Evolutionary conservation across 2,329 filamentous ascomycete species (phyloP), one percentile per base, ranked within the genome.

Genomic region (Aspergillus sp.): DNA sequence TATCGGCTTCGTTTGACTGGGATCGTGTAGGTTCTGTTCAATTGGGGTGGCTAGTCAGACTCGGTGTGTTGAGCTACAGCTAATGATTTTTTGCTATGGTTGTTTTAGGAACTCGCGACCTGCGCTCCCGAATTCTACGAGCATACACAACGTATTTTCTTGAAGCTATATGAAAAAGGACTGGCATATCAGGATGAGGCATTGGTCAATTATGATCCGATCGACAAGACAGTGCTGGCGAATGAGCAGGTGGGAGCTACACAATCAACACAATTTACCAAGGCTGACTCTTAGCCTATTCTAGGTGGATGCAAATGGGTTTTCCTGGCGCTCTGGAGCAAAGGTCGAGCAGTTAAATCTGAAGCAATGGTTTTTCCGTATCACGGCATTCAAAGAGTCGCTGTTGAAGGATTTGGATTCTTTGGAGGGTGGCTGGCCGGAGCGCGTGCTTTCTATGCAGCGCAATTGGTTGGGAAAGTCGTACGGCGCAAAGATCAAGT

Each of bases 331-430:
- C 44, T 93, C 88, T 1, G 89, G 89, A 7, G 89, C 87, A 39
- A 83, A 86, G 61, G 88, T 94, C 12, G 85, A 93, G 66, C 86
- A 90, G 68, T 74, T 81, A 46, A 79, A 80, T 53, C 72, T 94
- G 38, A 88, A 86, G 67, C 90, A 95, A 65, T 95, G 90, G 90
- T 95, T 94, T 63, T 80, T 95, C 51, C 83, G 82, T 49, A 94
- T 93, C 58, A 91, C 88, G 4, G 78, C 80, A 39, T 93, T 87
- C 59, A 82, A 86, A 48, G 82, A 91, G 42, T 73, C 79, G 4
- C 70, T 95, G 6, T 70, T 94, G 27, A 71, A 82, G 27, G 88
- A 88, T 49, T 74, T 95, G 1, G 79, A 88, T 28, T 66, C 72
- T 4, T 73, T 95, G 31, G 73, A 79, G 9, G 77, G 76, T 2